Base-by-base conservation (phyloP, 1,284 basidiomycete species). In the Xerocomus cyaneibrunnescens region DNA sequence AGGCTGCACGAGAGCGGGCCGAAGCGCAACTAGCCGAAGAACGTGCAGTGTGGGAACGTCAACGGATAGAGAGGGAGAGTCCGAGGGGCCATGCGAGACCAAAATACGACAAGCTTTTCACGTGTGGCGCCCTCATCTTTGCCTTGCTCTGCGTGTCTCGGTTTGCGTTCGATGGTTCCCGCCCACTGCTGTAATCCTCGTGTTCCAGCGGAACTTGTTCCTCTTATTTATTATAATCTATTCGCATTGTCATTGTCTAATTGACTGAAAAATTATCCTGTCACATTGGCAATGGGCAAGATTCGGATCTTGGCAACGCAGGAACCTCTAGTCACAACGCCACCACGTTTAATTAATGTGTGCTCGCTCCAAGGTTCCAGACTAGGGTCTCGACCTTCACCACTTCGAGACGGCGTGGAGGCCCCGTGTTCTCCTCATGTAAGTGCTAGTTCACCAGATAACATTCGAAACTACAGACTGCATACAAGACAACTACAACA, bases 21-120 rank as follows among this genome's bases (percentile, higher is more conserved):
- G 60, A 66, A 36, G 48, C 50, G 7, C 57, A 52, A 30, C 41
- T 60, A 6, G 51, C 38, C 35, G 50, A 55, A 45, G 60, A 54
- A 55, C 54, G 56, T 48, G 45, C 51, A 1, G 41, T 25, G 41
- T 46, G 32, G 61, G 45, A 61, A 46, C 55, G 42, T 37, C 59
- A 46, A 36, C 48, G 19, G 50, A 42, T 19, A 48, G 61, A 49
- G 32, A 50, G 12, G 12, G 60, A 46, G 21, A 32, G 41, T 27
- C 22, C 13, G 25, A 25, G n/a, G 17, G 41, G 32, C 9, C 35
- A 23, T 23, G 34, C 16, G 1, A 36, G 34, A 23, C 30, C 37
- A 13, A 55, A 27, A 35, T 55, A 51, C 22, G 40, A 47, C 34
- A 52, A 34, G 22, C 35, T 48, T 42, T 45, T 59, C 10, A 45